Percentiles rank a stretch among this genome's conserved stretches.
Conservation (phyloP, 805 yeast species). For the Nakazawaea laoshanensis region DNA sequence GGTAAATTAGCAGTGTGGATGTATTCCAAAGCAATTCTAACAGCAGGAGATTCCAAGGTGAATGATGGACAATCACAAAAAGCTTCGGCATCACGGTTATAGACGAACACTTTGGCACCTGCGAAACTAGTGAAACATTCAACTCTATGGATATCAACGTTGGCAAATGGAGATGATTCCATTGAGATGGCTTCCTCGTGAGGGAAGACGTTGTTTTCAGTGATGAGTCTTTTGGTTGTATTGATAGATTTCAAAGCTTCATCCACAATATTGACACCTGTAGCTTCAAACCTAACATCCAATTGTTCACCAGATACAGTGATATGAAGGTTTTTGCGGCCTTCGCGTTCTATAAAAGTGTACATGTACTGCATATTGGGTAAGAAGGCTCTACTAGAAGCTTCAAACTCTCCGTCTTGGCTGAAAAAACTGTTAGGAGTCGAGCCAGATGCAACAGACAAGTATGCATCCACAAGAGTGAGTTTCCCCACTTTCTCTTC, state of each 20-base stretch:
- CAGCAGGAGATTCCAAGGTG: constrained; percentile 67
- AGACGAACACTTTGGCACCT: constrained; percentile 56
- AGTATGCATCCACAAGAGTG: constrained; percentile 58
- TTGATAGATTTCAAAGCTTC: constrained; percentile 38
- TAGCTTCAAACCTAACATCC: constrained; percentile 56
- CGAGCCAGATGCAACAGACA: constrained; percentile 63
- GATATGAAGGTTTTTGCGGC: constrained; percentile 31
- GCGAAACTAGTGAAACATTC: constrained; percentile 51
- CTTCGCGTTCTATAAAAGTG: constrained; percentile 19
- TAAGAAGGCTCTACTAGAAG: constrained; percentile 55
- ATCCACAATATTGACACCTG: constrained; percentile 47
- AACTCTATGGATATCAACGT: constrained; percentile 25
- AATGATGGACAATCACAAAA: constrained; percentile 39
- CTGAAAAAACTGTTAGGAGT: constrained; percentile 41
- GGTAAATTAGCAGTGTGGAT: constrained; percentile 20
- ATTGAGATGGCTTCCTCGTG: not conserved
- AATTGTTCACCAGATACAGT: constrained; percentile 59
- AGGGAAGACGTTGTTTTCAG: constrained; percentile 13
- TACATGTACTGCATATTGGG: constrained; percentile 60
- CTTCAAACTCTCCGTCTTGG: constrained; percentile 32
- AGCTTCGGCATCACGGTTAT: constrained; percentile 33
- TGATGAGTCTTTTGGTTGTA: constrained; percentile 19
- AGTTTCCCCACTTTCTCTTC: constrained; percentile 58
- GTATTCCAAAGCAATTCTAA: constrained; percentile 50
- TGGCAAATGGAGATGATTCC: constrained; percentile 11